These are phyloP conservation scores for Tympanopsis confertula DNA, from an alignment of 2,329 filamentous ascomycete species.

Conservation along the genomic window DNA sequence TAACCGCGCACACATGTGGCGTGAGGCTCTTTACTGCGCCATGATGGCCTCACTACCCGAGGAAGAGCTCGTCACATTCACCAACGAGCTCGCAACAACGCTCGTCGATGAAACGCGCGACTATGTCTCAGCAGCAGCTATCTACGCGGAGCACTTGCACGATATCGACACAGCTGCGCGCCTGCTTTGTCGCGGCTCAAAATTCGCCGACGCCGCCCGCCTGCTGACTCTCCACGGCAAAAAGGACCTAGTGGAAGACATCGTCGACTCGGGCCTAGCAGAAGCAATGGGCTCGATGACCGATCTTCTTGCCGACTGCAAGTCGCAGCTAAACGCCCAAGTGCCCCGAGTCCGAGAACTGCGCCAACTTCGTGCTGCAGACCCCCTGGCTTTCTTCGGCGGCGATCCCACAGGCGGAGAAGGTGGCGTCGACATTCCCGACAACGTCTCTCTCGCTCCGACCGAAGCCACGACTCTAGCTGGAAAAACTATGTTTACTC, in stretches of 20 bases:
- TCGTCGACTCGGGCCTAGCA: slow-evolving; percentile 68
- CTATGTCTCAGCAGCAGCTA: slow-evolving; percentile 65
- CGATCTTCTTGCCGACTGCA: slow-evolving; percentile 88
- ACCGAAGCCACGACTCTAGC: slow-evolving; percentile 9
- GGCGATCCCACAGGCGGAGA: slow-evolving; percentile 47
- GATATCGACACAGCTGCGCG: slow-evolving; percentile 60
- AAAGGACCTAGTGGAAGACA: slow-evolving; percentile 48
- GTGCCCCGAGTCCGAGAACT: slow-evolving; percentile 77
- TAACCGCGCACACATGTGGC: slow-evolving; percentile 76
- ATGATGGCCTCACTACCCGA: slow-evolving; percentile 47
- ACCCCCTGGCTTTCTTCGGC: slow-evolving; percentile 82
- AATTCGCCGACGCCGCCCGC: slow-evolving; percentile 81
- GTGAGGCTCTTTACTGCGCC: slow-evolving; percentile 72
- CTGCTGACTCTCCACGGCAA: slow-evolving; percentile 51
- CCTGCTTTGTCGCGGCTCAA: slow-evolving; percentile 77
- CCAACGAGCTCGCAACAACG: slow-evolving; percentile 64
- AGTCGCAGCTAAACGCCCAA: slow-evolving; percentile 70
- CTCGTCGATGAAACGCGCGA: slow-evolving; percentile 70
- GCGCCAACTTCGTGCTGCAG: slow-evolving; percentile 65
- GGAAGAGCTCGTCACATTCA: slow-evolving; percentile 53
- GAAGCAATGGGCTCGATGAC: slow-evolving; percentile 75
- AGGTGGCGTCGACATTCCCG: slow-evolving; percentile 62
- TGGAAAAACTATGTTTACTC: slow-evolving; percentile 55
- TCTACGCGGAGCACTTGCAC: slow-evolving; percentile 70
- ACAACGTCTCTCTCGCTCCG: slow-evolving; percentile 83